A percentile compares a stretch with the other conserved stretches of the same genome.
phyloP scores from a whole-genome alignment of 257 asterid species.

The Eustoma russellianum region DNA sequence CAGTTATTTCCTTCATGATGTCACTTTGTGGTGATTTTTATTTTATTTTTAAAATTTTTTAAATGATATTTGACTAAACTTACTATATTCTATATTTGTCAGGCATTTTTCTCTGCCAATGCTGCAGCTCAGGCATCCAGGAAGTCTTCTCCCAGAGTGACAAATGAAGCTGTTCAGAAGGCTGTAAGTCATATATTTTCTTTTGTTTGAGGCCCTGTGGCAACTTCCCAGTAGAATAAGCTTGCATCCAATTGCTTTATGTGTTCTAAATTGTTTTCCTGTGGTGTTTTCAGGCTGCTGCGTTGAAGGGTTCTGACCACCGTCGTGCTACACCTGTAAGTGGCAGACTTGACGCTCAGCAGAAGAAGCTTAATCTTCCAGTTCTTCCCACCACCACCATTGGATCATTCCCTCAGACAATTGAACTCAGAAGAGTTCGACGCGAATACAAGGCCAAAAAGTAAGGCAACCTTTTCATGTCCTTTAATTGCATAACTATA shows the following conservation, averaged over 20 bases:
- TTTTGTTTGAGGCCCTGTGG: not conserved
- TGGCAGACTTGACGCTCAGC: conserved; percentile 94
- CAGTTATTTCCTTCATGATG: not conserved
- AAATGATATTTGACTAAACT: too few relatives aligned
- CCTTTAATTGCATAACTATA: not conserved
- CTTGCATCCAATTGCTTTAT: too few relatives aligned
- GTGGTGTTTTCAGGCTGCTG: conserved; percentile 51
- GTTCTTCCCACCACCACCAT: conserved; percentile 95
- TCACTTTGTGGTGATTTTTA: too few relatives aligned
- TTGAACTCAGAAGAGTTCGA: conserved; percentile 89
- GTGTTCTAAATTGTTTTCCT: not conserved
- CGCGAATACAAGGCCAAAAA: conserved; percentile 97
- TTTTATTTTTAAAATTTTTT: too few relatives aligned
- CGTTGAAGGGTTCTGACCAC: conserved; percentile 88
- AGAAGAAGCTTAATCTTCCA: conserved; percentile 95
- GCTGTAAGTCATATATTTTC: conserved; percentile 58
- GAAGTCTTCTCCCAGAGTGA: conserved; percentile 90
- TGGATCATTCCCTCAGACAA: conserved; percentile 96
- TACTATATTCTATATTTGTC: not conserved
- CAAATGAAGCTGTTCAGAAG: conserved; percentile 84
- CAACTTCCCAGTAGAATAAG: conserved; percentile 6
- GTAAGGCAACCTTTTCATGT: conserved; percentile 28
- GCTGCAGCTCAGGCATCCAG: conserved; percentile 94
- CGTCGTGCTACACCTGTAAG: conserved; percentile 93
- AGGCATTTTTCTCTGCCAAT: conserved; percentile 79